Evolutionary conservation across 257 asterid species (phyloP), one percentile per base, ranked within the genome.

Genomic region (Solanum chilense): DNA sequence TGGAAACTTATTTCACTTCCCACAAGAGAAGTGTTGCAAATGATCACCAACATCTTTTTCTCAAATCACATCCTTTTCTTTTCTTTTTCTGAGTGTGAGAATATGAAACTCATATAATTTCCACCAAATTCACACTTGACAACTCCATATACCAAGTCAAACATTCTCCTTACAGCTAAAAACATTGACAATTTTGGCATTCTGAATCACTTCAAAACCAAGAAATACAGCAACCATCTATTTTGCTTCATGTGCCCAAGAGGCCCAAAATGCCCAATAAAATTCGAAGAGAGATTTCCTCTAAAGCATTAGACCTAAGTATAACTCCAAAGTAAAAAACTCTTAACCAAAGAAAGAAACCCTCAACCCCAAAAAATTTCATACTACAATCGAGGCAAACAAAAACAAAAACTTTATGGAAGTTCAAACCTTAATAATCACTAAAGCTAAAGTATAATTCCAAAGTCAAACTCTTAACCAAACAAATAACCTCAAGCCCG

Each of bases 351-450:
- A 75, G 11, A 37, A 75, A 23, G 45, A 75, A 75, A 75, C 9
- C 29, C 9, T 73, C 80, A 73, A 73, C 3, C 80, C 80, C 80
- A 42, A 33, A 29, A 42, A 33, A 27, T 1, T 15, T 47, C 84
- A 77, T 33, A 44, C 9, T 20, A 73, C 9, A 73, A 2, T 18
- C 10, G 47, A 73, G n/a, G 31, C 23, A 42, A 18, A 71, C 39
- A n/a, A 37, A 14, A 77, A 44, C 21, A 37, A 74, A 25, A 75
- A 11, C 3, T 42, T 42, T 5, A 60, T 21, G 84, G 85, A 87
- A 89, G 37, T 66, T 83, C 52, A 82, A 87, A 95, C 99, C 99
- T 94, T 88, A 23, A 41, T 88, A 23, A 41, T 76, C 58, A 76
- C 35, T 39, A 74, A 5, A 21, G 81, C 49, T 10, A 37, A 37